Conservation (phyloP, 768 basidiomycete genomes). For the Grammothele lineata region DNA sequence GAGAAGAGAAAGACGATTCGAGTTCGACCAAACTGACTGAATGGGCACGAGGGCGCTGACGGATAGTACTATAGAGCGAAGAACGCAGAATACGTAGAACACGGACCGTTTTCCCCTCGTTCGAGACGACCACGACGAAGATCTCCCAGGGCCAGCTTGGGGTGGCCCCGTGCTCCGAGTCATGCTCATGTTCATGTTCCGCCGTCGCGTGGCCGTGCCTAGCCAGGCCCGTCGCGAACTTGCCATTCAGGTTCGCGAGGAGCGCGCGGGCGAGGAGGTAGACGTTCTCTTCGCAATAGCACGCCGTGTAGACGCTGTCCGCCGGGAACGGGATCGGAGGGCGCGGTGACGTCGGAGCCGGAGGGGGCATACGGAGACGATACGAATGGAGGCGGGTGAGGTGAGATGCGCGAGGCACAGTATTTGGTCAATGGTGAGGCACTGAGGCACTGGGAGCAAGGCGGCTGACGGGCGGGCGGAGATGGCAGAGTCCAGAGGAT, state of each 20-base stretch:
- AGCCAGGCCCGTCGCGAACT: background rate
- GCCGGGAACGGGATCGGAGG: conserved; percentile 27
- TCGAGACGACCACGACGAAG: conserved; percentile 63
- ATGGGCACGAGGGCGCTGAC: too few species aligned
- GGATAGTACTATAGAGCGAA: too few species aligned
- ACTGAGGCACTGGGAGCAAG: background rate
- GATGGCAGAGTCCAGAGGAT: background rate
- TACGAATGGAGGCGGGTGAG: background rate
- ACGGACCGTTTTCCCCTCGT: conserved; percentile 51
- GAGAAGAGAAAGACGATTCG: too few species aligned
- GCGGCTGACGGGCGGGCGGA: background rate
- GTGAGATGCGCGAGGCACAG: too few species aligned
- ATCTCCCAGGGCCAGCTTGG: conserved; percentile 39
- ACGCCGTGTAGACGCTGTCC: conserved; percentile 47
- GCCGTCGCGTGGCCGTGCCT: too few species aligned
- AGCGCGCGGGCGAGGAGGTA: conserved; percentile 53
- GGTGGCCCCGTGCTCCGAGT: background rate
- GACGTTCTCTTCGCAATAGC: conserved; percentile 74
- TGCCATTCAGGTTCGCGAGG: background rate
- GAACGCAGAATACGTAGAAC: too few species aligned
- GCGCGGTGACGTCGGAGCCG: background rate
- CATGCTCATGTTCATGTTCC: too few species aligned
- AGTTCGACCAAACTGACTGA: too few species aligned
- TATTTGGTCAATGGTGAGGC: too few species aligned
- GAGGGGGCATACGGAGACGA: background rate